Conservation (phyloP, 2,329 filamentous ascomycete genomes). For the Pseudocercospora macadamiae region DNA sequence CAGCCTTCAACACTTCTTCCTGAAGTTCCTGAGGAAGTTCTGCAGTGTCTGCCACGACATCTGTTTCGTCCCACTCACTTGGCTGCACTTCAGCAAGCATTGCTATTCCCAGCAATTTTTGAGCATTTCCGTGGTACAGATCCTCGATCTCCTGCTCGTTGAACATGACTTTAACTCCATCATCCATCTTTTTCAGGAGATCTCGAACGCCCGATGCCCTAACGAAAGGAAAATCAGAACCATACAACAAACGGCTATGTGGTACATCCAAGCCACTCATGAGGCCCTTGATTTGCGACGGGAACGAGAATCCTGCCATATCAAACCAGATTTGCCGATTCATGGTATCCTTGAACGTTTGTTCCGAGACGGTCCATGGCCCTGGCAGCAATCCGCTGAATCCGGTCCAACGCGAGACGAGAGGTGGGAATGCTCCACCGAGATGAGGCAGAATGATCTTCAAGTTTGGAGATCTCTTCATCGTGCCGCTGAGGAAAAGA, state of each 20-base stretch:
- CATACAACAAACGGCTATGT: too few species aligned
- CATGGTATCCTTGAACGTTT: slow-evolving; percentile 38
- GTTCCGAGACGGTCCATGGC: slow-evolving; percentile 32
- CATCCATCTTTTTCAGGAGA: slow-evolving; percentile 46
- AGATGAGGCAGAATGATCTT: slow-evolving; percentile 54
- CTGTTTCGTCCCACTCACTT: too few species aligned
- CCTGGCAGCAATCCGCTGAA: slow-evolving; percentile 45
- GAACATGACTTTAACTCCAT: slow-evolving; percentile 44
- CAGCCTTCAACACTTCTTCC: too few species aligned
- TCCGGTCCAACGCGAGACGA: slow-evolving; percentile 48
- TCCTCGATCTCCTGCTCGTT: slow-evolving; percentile 37
- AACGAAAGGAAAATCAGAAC: slow-evolving; percentile 56
- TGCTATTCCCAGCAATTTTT: slow-evolving; percentile 24
- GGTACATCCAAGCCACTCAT: slow-evolving; percentile 44
- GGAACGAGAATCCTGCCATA: slow-evolving; percentile 54
- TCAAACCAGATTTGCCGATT: slow-evolving; percentile 55
- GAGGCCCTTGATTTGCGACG: slow-evolving; percentile 51
- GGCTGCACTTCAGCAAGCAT: too few species aligned
- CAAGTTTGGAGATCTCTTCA: slow-evolving; percentile 50
- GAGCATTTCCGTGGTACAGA: slow-evolving; percentile 44
- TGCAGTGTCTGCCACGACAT: too few species aligned
- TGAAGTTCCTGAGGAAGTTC: too few species aligned
- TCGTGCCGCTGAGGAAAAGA: slow-evolving; percentile 52
- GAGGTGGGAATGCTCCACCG: slow-evolving; percentile 50
- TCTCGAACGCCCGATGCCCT: slow-evolving; percentile 41